Evolutionary conservation across 345 rosid species (phyloP), one percentile per base, ranked within the genome.

Genomic region (Raphanus sativus): DNA sequence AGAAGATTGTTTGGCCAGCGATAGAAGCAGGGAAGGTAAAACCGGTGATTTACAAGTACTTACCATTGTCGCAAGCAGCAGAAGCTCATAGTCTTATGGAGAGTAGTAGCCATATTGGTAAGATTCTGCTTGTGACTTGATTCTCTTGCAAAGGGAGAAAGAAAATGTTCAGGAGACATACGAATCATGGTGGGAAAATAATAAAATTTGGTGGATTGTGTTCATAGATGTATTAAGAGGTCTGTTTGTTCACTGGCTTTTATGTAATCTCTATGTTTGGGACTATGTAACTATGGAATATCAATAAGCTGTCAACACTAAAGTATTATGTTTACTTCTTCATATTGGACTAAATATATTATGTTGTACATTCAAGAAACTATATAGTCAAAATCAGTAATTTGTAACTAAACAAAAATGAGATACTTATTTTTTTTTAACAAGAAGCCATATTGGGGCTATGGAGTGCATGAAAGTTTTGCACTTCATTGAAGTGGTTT

Each of bases 1-100:
- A 89, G 84, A 92, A 90, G 84, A 81, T 74, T 75, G 98, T 89
- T 4, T 92, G 96, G 98, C 91, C 98, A 58, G 94, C 89, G n/a
- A 78, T 92, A 24, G 85, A 72, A 59, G 84, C 83, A 1, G 89
- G 94, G 28, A 88, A 88, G 81, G 91, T 90, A 75, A 92, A 90
- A 80, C 92, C 96, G 8, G 82, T 92, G 71, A 81, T 89, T 21
- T 66, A 87, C 83, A 87, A 82, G 78, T 72, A 64, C 11, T 71
- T 92, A 48, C 89, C 89, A 16, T 73, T 90, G 52, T 75, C 86
- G 0, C 79, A 88, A 78, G 94, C 90, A 10, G 92, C 87, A 17
- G 91, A 90, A 73, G 92, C 84, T 71, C 98, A 90, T 79, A 83
- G 79, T 62, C 89, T 89, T 16, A 84, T 91, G 86, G 97, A 91